Conservation (phyloP, 2,329 filamentous ascomycete genomes). For the Phialocephala subalpina region DNA sequence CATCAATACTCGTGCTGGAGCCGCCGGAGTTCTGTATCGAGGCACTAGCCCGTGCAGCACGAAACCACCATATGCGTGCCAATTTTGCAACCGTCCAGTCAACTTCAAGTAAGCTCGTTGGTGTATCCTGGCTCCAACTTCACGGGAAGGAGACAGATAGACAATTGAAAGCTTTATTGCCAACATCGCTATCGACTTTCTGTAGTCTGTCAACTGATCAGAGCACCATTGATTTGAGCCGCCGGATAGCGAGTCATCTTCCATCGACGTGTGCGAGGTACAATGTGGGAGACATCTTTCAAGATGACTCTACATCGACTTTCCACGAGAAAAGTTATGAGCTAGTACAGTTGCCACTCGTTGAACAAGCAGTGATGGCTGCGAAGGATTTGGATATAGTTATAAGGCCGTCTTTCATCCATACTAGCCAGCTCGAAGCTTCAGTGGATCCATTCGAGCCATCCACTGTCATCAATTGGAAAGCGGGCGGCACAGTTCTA, state of each 20-base stretch:
- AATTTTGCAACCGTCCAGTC: conserved; percentile 6
- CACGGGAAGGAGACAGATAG: conserved; percentile 3
- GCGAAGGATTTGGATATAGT: too few species aligned
- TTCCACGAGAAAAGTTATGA: too few species aligned
- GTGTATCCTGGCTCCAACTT: neutral
- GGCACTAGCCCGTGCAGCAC: neutral
- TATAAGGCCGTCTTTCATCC: too few species aligned
- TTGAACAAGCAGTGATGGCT: too few species aligned
- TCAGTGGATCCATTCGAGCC: too few species aligned
- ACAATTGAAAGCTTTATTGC: neutral
- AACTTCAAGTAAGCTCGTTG: neutral
- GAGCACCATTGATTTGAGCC: neutral
- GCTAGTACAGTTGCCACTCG: too few species aligned
- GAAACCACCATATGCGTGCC: neutral
- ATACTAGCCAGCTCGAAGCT: too few species aligned
- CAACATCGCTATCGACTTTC: neutral
- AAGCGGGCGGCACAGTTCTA: too few species aligned
- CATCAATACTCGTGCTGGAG: neutral
- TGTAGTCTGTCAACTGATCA: neutral
- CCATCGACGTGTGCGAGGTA: neutral
- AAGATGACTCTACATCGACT: neutral
- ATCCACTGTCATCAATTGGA: too few species aligned
- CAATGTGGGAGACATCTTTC: neutral
- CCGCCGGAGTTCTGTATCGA: conserved; percentile 1
- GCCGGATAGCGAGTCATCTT: neutral